Conservation (phyloP, 345 rosid genomes). For the Cardamine chenopodiifolia region DNA sequence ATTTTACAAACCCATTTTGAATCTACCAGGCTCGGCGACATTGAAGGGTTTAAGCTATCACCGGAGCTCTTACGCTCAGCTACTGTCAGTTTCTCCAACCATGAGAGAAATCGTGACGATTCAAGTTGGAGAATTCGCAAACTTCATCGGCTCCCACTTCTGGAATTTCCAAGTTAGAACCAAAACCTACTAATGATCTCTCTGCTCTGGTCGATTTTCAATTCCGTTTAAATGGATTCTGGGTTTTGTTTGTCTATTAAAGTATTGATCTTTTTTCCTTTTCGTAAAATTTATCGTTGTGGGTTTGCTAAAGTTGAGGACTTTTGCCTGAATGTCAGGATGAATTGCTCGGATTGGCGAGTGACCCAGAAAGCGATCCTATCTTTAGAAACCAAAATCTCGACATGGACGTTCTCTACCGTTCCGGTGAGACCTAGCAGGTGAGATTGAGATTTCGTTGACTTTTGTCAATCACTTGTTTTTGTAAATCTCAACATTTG, state of each 20-base stretch:
- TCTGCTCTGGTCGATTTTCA: conserved; percentile 1
- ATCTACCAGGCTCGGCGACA: background rate
- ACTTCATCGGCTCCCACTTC: conserved; percentile 95
- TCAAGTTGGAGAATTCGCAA: conserved; percentile 86
- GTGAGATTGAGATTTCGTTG: conserved; percentile 41
- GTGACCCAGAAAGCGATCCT: conserved; percentile 66
- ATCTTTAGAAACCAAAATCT: conserved; percentile 61
- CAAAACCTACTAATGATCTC: background rate
- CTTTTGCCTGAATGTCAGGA: conserved; percentile 53
- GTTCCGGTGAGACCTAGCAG: conserved; percentile 78
- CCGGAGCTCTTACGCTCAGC: conserved; percentile 12
- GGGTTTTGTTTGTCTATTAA: conserved; percentile 6
- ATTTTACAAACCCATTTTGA: background rate
- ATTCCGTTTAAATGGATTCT: background rate
- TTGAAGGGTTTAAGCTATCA: conserved; percentile 35
- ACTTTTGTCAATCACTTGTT: conserved; percentile 14
- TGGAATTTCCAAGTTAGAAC: conserved; percentile 90
- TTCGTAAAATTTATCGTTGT: background rate
- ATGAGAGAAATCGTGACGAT: conserved; percentile 89
- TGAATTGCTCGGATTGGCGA: conserved; percentile 84
- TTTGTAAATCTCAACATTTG: conserved; percentile 4
- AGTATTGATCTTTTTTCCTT: background rate
- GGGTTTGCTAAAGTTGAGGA: background rate
- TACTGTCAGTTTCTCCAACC: background rate
- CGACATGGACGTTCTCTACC: conserved; percentile 80